phyloP scores from a whole-genome alignment of 805 yeast species.

The Candida awuae region DNA sequence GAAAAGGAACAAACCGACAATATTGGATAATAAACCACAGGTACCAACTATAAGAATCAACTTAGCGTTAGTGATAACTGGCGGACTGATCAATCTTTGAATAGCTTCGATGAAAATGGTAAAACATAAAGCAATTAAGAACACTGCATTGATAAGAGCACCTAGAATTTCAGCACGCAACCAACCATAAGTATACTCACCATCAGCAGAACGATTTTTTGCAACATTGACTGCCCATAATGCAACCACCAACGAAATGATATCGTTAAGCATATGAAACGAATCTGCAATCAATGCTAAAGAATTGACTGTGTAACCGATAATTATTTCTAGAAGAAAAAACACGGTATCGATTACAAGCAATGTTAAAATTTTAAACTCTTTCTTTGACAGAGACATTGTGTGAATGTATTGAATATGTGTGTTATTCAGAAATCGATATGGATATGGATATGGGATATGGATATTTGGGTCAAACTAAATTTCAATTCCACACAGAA shows the following conservation, averaged over 20 bases:
- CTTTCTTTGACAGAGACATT: conserved; percentile 37
- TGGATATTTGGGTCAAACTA: too few relatives aligned
- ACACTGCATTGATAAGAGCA: conserved; percentile 89
- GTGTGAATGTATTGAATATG: too few relatives aligned
- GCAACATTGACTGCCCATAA: conserved; percentile 95
- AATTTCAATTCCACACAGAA: too few relatives aligned
- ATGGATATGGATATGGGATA: too few relatives aligned
- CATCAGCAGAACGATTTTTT: conserved; percentile 70
- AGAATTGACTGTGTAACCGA: conserved; percentile 89
- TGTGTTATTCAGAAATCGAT: too few relatives aligned
- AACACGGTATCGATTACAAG: conserved; percentile 71
- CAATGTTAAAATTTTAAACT: conserved; percentile 62
- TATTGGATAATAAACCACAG: conserved; percentile 75
- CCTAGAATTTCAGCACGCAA: conserved; percentile 96
- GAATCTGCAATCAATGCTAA: conserved; percentile 93
- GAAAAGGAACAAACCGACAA: conserved; percentile 77
- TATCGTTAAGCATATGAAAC: conserved; percentile 95
- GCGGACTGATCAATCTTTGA: conserved; percentile 80
- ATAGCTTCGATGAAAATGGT: conserved; percentile 89
- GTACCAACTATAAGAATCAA: conserved; percentile 74
- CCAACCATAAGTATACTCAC: conserved; percentile 94
- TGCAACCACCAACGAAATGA: conserved; percentile 81
- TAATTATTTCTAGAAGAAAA: conserved; percentile 75
- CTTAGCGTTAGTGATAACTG: conserved; percentile 70
- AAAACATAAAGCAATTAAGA: conserved; percentile 83